Evolutionary conservation across 768 basidiomycete genomes (phyloP).

Genomic region (Lactarius evosmus): DNA sequence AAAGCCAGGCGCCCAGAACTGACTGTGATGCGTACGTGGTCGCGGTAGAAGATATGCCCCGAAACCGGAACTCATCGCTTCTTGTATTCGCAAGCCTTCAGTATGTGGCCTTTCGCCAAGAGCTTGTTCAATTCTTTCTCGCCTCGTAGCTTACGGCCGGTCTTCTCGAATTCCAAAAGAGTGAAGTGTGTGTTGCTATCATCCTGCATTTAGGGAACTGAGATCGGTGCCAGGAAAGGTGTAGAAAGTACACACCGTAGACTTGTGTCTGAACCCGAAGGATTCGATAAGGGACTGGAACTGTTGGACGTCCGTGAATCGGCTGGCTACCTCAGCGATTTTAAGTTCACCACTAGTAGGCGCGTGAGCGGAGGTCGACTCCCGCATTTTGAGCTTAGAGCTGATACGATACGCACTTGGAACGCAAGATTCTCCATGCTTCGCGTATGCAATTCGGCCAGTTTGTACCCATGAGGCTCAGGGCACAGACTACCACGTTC

Average conservation of each 20-base stretch:
- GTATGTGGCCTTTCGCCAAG: constrained; percentile 48
- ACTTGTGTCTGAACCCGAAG: constrained; percentile 69
- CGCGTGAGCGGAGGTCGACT: constrained; percentile 8
- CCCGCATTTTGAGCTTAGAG: background rate
- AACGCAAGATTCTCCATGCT: constrained; percentile 81
- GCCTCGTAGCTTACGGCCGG: constrained; percentile 43
- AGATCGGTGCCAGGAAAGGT: background rate
- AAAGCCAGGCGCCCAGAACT: background rate
- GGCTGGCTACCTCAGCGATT: constrained; percentile 87
- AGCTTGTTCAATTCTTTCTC: constrained; percentile 62
- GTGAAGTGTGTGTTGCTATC: constrained; percentile 82
- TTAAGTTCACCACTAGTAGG: constrained; percentile 67
- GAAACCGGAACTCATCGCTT: constrained; percentile 49
- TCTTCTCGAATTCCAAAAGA: constrained; percentile 75
- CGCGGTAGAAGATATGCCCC: background rate
- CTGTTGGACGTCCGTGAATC: constrained; percentile 64
- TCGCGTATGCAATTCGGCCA: constrained; percentile 92
- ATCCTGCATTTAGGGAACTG: constrained; percentile 48
- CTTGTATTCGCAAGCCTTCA: constrained; percentile 94
- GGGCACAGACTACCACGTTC: constrained; percentile 88
- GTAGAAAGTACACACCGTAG: constrained; percentile 49
- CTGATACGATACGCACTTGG: constrained; percentile 57
- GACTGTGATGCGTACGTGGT: background rate
- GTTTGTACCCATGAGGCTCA: constrained; percentile 96
- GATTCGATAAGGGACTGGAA: constrained; percentile 62